Evolutionary conservation across 2,329 filamentous ascomycete genomes (phyloP).

Genomic region (Fusarium proliferatum): DNA sequence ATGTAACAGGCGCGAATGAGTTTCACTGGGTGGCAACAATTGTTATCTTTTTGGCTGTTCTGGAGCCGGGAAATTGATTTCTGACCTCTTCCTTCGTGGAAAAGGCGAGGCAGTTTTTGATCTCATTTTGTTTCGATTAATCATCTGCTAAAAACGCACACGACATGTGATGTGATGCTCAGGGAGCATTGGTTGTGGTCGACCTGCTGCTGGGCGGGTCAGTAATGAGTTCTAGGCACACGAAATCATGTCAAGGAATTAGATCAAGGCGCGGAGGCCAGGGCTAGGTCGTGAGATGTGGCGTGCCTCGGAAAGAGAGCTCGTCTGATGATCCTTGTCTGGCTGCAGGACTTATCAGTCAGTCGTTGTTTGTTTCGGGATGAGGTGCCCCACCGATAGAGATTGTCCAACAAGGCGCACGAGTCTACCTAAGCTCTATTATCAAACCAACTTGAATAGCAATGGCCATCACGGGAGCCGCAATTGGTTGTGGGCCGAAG

Average conservation of each 20-base stretch:
- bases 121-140: constrained; percentile 17
- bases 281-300: constrained; percentile 44
- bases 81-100: constrained; percentile 30
- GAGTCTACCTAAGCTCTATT: constrained; percentile 9
- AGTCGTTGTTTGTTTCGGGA: constrained; percentile 35
- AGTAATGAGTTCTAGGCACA: constrained; percentile 32
- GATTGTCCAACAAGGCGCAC: constrained; percentile 24
- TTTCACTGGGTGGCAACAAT: constrained; percentile 34
- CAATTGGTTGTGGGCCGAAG: constrained; percentile 1
- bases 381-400: constrained; percentile 27
- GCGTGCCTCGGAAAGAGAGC: constrained; percentile 42
- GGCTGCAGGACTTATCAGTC: constrained; percentile 41
- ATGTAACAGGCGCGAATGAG: constrained; percentile 36
- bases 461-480: constrained; percentile 5
- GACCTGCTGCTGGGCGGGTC: constrained; percentile 25
- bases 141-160: constrained; percentile 4
- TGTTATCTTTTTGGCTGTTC: constrained; percentile 34
- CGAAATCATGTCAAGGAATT: constrained; percentile 42
- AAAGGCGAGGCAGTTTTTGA: constrained; percentile 22
- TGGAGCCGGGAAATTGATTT: constrained; percentile 44
- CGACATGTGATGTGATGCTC: constrained; percentile 42
- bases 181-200: constrained; percentile 12
- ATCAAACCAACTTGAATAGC: not conserved
- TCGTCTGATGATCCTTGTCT: constrained; percentile 45
- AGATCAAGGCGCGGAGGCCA: constrained; percentile 38